These are phyloP conservation scores for Candida odintsovae DNA, from an alignment of 805 yeast species.

Conservation along the genomic window DNA sequence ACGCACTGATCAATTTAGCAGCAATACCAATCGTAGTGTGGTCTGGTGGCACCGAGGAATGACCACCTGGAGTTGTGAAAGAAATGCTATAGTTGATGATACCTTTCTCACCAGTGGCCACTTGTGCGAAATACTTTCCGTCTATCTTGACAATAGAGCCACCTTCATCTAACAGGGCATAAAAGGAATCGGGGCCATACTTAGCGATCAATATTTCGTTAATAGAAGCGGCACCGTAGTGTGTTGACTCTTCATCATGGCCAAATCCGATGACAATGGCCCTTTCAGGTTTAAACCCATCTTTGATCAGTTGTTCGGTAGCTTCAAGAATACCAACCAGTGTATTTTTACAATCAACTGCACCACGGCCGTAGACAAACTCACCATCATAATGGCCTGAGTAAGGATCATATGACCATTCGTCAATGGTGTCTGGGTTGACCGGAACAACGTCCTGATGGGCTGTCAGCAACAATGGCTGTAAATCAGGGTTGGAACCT, in stretches of 20 bases:
- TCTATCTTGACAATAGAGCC: constrained; percentile 29
- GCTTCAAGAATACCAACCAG: constrained; percentile 64
- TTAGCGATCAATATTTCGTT: constrained; percentile 40
- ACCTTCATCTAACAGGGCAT: constrained; percentile 73
- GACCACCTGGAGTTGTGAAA: constrained; percentile 67
- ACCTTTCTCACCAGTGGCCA: constrained; percentile 44
- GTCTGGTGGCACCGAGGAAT: constrained; percentile 71
- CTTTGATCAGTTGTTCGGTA: constrained; percentile 45
- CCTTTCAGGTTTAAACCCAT: constrained; percentile 54
- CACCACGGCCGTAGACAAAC: constrained; percentile 69
- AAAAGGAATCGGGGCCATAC: constrained; percentile 57
- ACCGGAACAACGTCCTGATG: constrained; percentile 87
- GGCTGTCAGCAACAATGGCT: constrained; percentile 70
- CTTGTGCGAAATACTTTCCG: constrained; percentile 36
- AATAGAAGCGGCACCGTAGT: constrained; percentile 39
- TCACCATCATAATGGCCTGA: constrained; percentile 60
- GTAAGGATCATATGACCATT: constrained; percentile 69
- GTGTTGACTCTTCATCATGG: constrained; percentile 62
- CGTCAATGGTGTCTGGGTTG: constrained; percentile 44
- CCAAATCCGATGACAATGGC: constrained; percentile 64
- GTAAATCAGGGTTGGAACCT: constrained; percentile 45
- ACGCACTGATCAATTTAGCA: constrained; percentile 45
- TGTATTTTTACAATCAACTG: constrained; percentile 68
- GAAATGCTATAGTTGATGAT: constrained; percentile 34
- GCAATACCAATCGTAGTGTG: constrained; percentile 80